Base-by-base conservation (phyloP, 768 basidiomycete genomes). In the Paxillus rubicundulus region DNA sequence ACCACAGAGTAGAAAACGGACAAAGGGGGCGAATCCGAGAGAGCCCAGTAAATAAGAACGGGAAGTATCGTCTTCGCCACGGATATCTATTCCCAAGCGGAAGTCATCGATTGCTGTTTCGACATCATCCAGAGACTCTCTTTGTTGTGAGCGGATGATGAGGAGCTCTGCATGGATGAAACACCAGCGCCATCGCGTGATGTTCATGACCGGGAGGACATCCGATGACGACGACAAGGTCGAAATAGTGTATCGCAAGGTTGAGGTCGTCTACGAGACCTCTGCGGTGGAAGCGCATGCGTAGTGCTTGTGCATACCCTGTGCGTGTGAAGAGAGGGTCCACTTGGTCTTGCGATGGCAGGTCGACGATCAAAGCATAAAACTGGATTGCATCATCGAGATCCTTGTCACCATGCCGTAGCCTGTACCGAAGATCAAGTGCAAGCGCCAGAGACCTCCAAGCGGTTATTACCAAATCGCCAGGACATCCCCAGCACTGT, bases 1-100 rank as follows among this genome's bases (percentile, higher is more conserved):
- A 6, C 70, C 66, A 7, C 34, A 39, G 21, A 53, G 49, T n/a
- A 58, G 0, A 46, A 62, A 70, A 16, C 69, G 61, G 17, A 13
- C 28, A 14, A 39, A 16, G 7, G 61, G 44, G 16, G 58, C 52
- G 45, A 37, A 47, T 1, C 64, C 64, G 9, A 61, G 57, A 18
- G 27, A 44, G 33, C 51, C 49, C 30, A 61, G 41, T 0, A 57
- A 24, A 39, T 21, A 33, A 8, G 45, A 17, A 2, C 49, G 52
- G n/a, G 20, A 28, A 5, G 47, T 20, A n/a, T 59, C 36, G 9
- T 52, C 52, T n/a, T 21, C 13, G 10, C 20, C 33, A 39, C 61
- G 44, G 7, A 45, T 13, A 9, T 51, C 10, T 16, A 65, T 47
- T 27, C 55, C 51, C 30, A 21, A 47, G 12, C 49, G 55, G 38